Conservation (phyloP, 306 rosid species). For the Begonia fuchsioides region DNA sequence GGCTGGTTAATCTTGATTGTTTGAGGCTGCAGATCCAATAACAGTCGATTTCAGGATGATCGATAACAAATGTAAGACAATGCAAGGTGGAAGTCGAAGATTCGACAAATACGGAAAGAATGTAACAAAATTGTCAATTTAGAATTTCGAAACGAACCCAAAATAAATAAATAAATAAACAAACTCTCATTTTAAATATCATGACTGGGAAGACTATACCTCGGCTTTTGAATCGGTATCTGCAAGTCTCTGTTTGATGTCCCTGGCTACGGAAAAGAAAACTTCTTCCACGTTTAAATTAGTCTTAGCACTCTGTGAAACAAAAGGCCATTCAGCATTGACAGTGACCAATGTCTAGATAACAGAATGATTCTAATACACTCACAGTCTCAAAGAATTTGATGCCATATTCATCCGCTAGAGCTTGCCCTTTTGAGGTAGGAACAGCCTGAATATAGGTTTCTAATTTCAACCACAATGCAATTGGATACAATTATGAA, state of each 20-base stretch:
- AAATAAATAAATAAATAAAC: no score
- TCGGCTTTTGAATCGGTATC: slow-evolving; percentile 80
- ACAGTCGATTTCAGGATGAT: neutral
- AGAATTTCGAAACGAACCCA: no score
- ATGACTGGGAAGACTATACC: slow-evolving; percentile 22
- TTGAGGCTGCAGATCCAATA: slow-evolving; percentile 45
- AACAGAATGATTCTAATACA: slow-evolving; percentile 1
- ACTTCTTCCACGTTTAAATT: slow-evolving; percentile 92
- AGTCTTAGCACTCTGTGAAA: slow-evolving; percentile 87
- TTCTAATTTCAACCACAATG: slow-evolving; percentile 6
- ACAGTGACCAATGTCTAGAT: slow-evolving; percentile 7
- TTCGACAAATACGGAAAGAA: no score
- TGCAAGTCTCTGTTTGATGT: slow-evolving; percentile 87
- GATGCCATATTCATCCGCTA: slow-evolving; percentile 92
- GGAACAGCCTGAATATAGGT: slow-evolving; percentile 67
- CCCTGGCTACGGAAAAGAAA: slow-evolving; percentile 93
- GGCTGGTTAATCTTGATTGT: slow-evolving; percentile 77
- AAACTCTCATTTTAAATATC: no score
- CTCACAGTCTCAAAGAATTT: slow-evolving; percentile 93
- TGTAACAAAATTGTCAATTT: no score
- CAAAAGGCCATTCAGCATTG: slow-evolving; percentile 15
- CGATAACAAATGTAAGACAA: neutral
- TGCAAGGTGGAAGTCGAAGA: no score
- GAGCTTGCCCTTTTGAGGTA: slow-evolving; percentile 87
- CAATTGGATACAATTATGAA: slow-evolving; percentile 2